phyloP scores from a whole-genome alignment of 1,284 basidiomycete genomes.

The Inonotus obliquus region DNA sequence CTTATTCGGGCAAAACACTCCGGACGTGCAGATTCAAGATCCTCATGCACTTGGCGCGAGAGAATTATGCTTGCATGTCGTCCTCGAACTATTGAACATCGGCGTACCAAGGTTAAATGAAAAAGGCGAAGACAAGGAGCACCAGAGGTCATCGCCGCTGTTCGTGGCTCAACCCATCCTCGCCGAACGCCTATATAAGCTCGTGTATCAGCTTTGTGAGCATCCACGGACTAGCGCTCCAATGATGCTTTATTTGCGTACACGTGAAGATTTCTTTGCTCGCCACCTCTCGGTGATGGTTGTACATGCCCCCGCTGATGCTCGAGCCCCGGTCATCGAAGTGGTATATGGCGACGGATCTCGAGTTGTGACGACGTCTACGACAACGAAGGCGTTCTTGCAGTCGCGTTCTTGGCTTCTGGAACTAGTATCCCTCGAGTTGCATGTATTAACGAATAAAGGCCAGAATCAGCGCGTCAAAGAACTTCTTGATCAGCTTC shows the following conservation, averaged over 20 bases:
- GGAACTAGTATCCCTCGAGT: slow-evolving; percentile 83
- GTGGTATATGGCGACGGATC: slow-evolving; percentile 72
- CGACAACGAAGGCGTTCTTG: slow-evolving; percentile 74
- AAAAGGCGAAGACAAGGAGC: slow-evolving; percentile 41
- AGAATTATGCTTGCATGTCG: slow-evolving; percentile 74
- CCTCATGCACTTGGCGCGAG: slow-evolving; percentile 68
- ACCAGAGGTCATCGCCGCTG: slow-evolving; percentile 42
- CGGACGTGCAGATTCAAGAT: slow-evolving; percentile 63
- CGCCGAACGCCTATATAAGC: slow-evolving; percentile 82
- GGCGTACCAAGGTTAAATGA: slow-evolving; percentile 57
- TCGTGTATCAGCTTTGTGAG: slow-evolving; percentile 84
- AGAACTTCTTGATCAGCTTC: slow-evolving; percentile 70
- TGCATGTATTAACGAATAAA: slow-evolving; percentile 81
- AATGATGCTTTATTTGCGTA: slow-evolving; percentile 85
- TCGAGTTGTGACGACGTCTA: slow-evolving; percentile 69
- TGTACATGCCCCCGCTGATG: slow-evolving; percentile 47
- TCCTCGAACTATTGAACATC: slow-evolving; percentile 72
- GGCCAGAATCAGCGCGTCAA: slow-evolving; percentile 67
- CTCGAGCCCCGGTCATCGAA: slow-evolving; percentile 55
- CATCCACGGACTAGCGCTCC: slow-evolving; percentile 82
- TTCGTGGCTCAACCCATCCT: slow-evolving; percentile 71
- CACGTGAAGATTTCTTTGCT: slow-evolving; percentile 85
- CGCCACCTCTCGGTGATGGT: slow-evolving; percentile 77
- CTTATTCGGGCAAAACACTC: slow-evolving; percentile 62
- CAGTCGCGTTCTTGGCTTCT: slow-evolving; percentile 83